Conservation (phyloP, 1,284 basidiomycete species). For the Cystobasidium pallidum region DNA sequence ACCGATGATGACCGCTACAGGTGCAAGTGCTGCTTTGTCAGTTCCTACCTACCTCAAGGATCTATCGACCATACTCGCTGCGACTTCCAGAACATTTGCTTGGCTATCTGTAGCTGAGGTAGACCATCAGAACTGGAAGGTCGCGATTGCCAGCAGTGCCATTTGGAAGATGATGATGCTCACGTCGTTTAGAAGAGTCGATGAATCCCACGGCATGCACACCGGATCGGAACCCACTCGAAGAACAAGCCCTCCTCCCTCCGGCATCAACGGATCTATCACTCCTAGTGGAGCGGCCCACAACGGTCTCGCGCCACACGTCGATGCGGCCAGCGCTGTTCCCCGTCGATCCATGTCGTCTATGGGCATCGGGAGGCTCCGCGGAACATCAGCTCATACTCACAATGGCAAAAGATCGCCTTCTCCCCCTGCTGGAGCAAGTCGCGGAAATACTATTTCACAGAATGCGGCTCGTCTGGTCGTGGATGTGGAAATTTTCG, state of each 20-base stretch:
- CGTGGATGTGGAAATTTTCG: conserved; percentile 51
- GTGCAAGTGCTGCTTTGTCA: background rate
- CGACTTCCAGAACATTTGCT: conserved; percentile 46
- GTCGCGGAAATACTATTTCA: background rate
- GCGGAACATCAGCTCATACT: conserved; percentile 6
- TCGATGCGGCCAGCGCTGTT: conserved; percentile 1
- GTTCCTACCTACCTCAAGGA: conserved; percentile 51
- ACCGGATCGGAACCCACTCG: conserved; percentile 7
- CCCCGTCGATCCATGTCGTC: conserved; percentile 39
- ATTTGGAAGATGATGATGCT: conserved; percentile 53
- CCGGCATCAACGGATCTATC: conserved; percentile 1
- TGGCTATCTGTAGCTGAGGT: conserved; percentile 48
- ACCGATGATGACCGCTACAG: conserved; percentile 2
- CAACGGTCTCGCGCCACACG: background rate
- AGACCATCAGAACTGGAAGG: conserved; percentile 52
- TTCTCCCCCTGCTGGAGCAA: conserved; percentile 22
- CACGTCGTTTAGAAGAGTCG: conserved; percentile 25
- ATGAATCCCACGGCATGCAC: background rate
- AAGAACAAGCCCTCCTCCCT: conserved; percentile 27
- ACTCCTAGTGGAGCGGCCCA: background rate
- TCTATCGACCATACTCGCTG: conserved; percentile 46
- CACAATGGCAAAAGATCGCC: conserved; percentile 35
- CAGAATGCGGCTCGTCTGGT: conserved; percentile 42
- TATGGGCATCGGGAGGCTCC: conserved; percentile 42
- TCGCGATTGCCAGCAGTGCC: conserved; percentile 49